Evolutionary conservation across 768 basidiomycete genomes (phyloP).

Genomic region (Lactifluus pinguis): DNA sequence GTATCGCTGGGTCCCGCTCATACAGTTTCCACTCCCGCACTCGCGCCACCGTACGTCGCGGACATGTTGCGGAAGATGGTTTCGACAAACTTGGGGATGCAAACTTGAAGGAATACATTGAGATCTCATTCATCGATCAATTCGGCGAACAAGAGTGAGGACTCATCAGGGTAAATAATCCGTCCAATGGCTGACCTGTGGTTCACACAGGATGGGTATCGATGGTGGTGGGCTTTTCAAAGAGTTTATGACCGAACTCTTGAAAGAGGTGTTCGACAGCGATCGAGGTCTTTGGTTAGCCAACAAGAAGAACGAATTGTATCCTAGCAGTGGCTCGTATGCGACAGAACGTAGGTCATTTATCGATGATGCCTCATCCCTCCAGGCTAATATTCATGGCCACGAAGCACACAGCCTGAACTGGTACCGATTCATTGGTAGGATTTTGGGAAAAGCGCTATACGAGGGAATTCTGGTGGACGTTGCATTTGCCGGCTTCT

Average conservation of each 20-base stretch:
- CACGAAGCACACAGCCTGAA: slow-evolving; percentile 65
- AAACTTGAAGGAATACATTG: slow-evolving; percentile 72
- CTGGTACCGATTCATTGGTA: slow-evolving; percentile 92
- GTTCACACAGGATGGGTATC: slow-evolving; percentile 61
- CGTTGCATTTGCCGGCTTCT: slow-evolving; percentile 92
- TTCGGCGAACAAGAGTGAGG: slow-evolving; percentile 74
- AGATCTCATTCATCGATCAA: slow-evolving; percentile 90
- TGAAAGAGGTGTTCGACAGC: slow-evolving; percentile 91
- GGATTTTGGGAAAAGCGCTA: slow-evolving; percentile 91
- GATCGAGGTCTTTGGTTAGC: slow-evolving; percentile 91
- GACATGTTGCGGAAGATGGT: slow-evolving; percentile 79
- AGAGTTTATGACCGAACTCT: slow-evolving; percentile 89
- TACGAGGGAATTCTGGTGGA: slow-evolving; percentile 95
- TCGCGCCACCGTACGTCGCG: slow-evolving; percentile 49
- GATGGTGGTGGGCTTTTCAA: slow-evolving; percentile 98
- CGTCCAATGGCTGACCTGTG: neutral
- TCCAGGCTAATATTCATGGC: neutral
- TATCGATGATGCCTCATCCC: neutral
- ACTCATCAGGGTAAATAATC: slow-evolving; percentile 23
- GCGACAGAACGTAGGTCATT: slow-evolving; percentile 69
- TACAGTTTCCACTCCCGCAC: slow-evolving; percentile 13
- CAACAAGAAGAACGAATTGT: slow-evolving; percentile 87
- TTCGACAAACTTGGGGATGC: slow-evolving; percentile 74
- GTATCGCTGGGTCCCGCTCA: slow-evolving; percentile 16
- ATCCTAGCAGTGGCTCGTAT: slow-evolving; percentile 89